phyloP scores from a whole-genome alignment of 768 basidiomycete genomes.

The Sarcodon aspratus region DNA sequence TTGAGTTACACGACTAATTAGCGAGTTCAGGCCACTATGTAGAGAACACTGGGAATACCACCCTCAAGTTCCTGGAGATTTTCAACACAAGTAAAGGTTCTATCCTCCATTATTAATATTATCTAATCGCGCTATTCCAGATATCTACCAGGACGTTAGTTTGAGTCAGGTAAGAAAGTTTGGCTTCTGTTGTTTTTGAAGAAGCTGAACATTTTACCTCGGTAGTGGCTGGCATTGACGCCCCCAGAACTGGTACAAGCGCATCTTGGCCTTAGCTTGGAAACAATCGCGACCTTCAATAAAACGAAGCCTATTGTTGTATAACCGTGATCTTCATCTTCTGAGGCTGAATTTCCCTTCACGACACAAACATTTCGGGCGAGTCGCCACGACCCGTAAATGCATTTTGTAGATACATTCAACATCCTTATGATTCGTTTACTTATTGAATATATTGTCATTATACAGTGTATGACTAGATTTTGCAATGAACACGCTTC shows the following conservation, averaged over 20 bases:
- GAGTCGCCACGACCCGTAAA: too few relatives aligned
- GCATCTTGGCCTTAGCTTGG: slow-evolving; percentile 11
- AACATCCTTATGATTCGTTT: too few relatives aligned
- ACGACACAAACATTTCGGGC: too few relatives aligned
- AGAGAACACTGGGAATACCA: slow-evolving; percentile 26
- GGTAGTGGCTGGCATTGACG: slow-evolving; percentile 15
- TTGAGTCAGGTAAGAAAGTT: slow-evolving; percentile 1
- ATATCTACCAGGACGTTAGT: slow-evolving; percentile 3
- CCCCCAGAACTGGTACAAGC: slow-evolving; percentile 15
- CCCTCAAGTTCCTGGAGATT: slow-evolving; percentile 25
- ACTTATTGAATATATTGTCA: too few relatives aligned
- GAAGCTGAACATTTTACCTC: background rate
- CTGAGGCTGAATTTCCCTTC: too few relatives aligned
- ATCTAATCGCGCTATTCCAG: too few relatives aligned
- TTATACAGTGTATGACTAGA: too few relatives aligned
- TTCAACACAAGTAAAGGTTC: slow-evolving; percentile 16
- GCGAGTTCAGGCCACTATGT: slow-evolving; percentile 20
- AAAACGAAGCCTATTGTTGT: slow-evolving; percentile 7
- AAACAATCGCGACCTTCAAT: slow-evolving; percentile 6
- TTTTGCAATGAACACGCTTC: too few relatives aligned
- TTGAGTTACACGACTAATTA: background rate
- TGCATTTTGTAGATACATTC: too few relatives aligned
- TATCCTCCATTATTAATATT: background rate
- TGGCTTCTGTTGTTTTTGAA: background rate
- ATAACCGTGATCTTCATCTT: too few relatives aligned